These are phyloP conservation scores for Hamamelis virginiana DNA, from an alignment of 164 flowering plant species.

Conservation along the genomic window DNA sequence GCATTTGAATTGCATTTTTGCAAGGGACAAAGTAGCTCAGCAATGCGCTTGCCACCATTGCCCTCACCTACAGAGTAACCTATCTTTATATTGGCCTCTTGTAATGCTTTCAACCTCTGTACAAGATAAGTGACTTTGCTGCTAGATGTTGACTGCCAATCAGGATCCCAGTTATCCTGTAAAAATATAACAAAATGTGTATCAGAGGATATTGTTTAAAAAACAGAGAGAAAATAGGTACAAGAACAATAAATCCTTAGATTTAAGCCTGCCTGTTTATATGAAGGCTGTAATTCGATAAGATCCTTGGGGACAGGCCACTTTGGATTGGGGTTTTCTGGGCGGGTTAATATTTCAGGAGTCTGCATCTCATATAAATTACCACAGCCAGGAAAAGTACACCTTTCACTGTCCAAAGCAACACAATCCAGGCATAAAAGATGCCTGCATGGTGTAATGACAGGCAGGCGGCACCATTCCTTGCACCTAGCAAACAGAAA, in stretches of 20 bases:
- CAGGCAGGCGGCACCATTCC: conserved; percentile 94
- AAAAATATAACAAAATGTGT: not conserved
- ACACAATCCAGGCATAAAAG: conserved; percentile 90
- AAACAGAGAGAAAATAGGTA: not conserved
- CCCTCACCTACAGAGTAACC: conserved; percentile 21
- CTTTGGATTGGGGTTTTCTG: conserved; percentile 96
- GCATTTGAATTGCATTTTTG: conserved; percentile 13
- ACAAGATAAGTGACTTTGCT: conserved; percentile 89
- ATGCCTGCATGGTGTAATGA: conserved; percentile 96
- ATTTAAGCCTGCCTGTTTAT: conserved; percentile 68
- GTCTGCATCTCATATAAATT: conserved; percentile 82
- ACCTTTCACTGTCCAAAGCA: conserved; percentile 76
- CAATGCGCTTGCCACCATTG: conserved; percentile 8
- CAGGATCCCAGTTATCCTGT: conserved; percentile 97
- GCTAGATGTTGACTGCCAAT: conserved; percentile 98
- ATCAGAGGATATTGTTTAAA: not conserved
- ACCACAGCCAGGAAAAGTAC: conserved; percentile 84
- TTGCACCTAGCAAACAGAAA: conserved; percentile 55
- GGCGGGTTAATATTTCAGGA: conserved; percentile 84
- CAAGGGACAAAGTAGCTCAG: conserved; percentile 23
- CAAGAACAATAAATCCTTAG: not conserved
- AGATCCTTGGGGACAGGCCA: conserved; percentile 99
- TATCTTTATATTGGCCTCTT: conserved; percentile 39
- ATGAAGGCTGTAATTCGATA: conserved; percentile 96
- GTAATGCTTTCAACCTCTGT: conserved; percentile 56